phyloP scores from a whole-genome alignment of 1,284 basidiomycete species.

The Dichomitus squalens region DNA sequence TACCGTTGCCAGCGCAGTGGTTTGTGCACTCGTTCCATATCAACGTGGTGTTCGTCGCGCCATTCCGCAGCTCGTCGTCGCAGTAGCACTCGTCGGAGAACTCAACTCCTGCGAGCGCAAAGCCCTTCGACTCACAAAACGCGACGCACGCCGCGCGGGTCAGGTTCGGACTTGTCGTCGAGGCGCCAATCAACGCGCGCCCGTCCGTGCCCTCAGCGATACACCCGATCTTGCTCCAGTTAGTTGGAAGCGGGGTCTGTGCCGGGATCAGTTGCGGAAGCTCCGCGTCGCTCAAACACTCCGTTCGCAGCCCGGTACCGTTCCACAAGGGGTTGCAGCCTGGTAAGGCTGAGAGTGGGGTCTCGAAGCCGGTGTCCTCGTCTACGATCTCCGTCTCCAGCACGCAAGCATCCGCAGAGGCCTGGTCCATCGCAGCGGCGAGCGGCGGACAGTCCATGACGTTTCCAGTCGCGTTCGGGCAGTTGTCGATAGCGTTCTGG shows the following conservation, averaged over 20 bases:
- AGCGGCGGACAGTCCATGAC: constrained; percentile 25
- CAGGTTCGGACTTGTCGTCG: constrained; percentile 26
- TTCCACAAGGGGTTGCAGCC: constrained; percentile 32
- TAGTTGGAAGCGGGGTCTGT: constrained; percentile 21
- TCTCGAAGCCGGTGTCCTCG: constrained; percentile 26
- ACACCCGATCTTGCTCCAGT: constrained; percentile 30
- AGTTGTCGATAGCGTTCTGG: constrained; percentile 32
- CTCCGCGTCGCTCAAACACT: constrained; percentile 7
- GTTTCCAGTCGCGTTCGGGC: constrained; percentile 25
- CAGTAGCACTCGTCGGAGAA: constrained; percentile 33
- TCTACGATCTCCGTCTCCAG: constrained; percentile 26
- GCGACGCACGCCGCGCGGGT: constrained; percentile 26
- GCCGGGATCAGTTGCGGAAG: constrained; percentile 17
- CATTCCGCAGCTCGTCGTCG: constrained; percentile 29
- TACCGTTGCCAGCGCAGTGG: constrained; percentile 28
- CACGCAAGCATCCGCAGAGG: constrained; percentile 25
- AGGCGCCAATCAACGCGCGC: constrained; percentile 28
- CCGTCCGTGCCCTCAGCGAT: constrained; percentile 30
- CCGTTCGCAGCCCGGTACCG: constrained; percentile 18
- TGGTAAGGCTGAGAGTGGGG: constrained; percentile 26
- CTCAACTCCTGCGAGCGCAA: constrained; percentile 29
- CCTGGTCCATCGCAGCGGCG: constrained; percentile 23
- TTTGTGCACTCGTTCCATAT: constrained; percentile 27
- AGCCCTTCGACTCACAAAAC: constrained; percentile 28
- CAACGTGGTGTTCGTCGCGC: constrained; percentile 25